phyloP scores from a whole-genome alignment of 2,329 filamentous ascomycete genomes.

The Lizonia empirigonia region DNA sequence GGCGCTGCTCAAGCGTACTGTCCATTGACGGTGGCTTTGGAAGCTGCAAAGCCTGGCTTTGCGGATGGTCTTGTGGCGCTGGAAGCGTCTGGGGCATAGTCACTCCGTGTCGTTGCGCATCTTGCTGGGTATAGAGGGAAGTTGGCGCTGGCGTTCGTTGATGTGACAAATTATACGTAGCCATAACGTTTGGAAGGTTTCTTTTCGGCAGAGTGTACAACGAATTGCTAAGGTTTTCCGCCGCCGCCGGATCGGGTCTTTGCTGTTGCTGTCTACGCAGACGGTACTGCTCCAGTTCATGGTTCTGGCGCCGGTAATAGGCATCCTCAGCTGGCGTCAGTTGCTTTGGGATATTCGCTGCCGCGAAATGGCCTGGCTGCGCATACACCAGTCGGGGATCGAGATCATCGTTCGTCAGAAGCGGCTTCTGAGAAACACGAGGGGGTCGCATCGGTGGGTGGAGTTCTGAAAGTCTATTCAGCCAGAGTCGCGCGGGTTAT shows the following conservation, averaged over 20 bases:
- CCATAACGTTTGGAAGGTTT: too few relatives aligned
- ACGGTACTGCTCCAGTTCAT: background rate
- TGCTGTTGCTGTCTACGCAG: background rate
- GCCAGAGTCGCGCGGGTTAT: background rate
- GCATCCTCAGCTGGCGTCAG: slow-evolving; percentile 11
- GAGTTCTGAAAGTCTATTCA: background rate
- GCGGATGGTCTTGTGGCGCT: too few relatives aligned
- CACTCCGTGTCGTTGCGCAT: background rate
- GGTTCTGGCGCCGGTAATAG: slow-evolving; percentile 15
- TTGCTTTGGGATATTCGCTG: background rate
- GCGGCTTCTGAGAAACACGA: background rate
- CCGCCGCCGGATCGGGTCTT: too few relatives aligned
- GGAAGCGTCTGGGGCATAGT: too few relatives aligned
- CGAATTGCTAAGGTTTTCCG: too few relatives aligned
- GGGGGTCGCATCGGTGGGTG: background rate
- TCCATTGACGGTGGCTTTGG: too few relatives aligned
- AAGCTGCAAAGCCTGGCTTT: too few relatives aligned
- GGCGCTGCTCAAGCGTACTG: background rate
- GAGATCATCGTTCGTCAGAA: slow-evolving; percentile 3
- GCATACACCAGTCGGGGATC: slow-evolving; percentile 22
- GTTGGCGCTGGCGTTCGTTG: background rate
- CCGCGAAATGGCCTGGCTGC: slow-evolving; percentile 13
- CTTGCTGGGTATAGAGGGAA: background rate
- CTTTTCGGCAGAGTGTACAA: background rate
- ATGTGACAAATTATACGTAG: background rate